These are phyloP conservation scores for Aphanomyces euteiches DNA, from an alignment of 352 stramenopile genomes.

Conservation along the genomic window DNA sequence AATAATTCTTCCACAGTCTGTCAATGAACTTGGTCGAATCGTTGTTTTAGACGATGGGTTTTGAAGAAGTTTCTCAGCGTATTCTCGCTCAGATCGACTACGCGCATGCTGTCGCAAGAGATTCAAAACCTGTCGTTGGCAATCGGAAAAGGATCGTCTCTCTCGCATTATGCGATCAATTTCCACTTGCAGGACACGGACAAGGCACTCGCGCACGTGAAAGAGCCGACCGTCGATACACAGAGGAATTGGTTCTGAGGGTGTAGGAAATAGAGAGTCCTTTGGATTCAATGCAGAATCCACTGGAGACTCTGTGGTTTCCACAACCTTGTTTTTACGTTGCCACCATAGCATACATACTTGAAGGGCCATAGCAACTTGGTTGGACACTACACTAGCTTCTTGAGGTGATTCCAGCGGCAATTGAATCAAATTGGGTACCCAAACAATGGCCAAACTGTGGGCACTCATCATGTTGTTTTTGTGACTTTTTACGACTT, in stretches of 20 bases:
- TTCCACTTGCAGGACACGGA: neutral
- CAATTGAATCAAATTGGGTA: conserved; percentile 51
- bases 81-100: conserved; percentile 36
- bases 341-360: conserved; percentile 43
- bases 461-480: conserved; percentile 54
- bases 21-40: conserved; percentile 30
- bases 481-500: conserved; percentile 40
- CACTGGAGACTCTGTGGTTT: too few species aligned
- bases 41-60: conserved; percentile 11
- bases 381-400: conserved; percentile 31
- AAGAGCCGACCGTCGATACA: conserved; percentile 7
- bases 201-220: neutral
- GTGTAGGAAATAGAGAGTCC: too few species aligned
- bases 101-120: conserved; percentile 36
- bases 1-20: conserved; percentile 36
- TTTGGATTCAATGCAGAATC: too few species aligned
- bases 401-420: conserved; percentile 32
- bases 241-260: neutral
- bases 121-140: conserved; percentile 37
- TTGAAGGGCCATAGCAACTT: conserved; percentile 43
- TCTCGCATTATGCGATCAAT: neutral
- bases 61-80: conserved; percentile 33
- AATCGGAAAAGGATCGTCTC: conserved; percentile 33
- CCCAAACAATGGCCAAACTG: conserved; percentile 52
- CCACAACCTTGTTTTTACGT: neutral